Percentiles rank a stretch among this genome's conserved stretches.
Conservation (phyloP, 1,284 basidiomycete species). For the Macrocystidia cucumis region DNA sequence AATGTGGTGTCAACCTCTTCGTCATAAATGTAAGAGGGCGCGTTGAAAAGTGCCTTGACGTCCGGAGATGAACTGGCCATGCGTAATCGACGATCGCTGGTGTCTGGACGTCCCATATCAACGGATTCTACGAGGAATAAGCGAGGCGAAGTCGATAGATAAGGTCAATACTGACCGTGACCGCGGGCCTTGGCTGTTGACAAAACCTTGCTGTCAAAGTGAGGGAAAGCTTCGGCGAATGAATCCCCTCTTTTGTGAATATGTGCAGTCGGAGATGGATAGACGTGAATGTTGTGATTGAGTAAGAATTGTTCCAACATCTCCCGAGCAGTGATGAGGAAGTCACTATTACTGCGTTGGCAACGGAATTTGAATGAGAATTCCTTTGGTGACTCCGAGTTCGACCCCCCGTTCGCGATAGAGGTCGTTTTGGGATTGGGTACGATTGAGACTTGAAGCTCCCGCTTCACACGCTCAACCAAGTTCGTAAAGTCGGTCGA, state of each 20-base stretch:
- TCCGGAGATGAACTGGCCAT: constrained; percentile 87
- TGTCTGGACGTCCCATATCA: constrained; percentile 63
- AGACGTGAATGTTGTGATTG: constrained; percentile 76
- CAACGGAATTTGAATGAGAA: constrained; percentile 95
- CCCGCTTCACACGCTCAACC: constrained; percentile 86
- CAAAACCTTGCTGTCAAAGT: constrained; percentile 93
- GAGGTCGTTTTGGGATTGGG: constrained; percentile 65
- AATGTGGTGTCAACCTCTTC: constrained; percentile 56
- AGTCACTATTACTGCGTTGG: constrained; percentile 91
- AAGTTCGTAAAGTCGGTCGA: constrained; percentile 81
- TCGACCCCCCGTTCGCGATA: constrained; percentile 25
- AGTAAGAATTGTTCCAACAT: constrained; percentile 90
- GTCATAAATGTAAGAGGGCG: constrained; percentile 69
- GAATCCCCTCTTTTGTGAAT: constrained; percentile 83
- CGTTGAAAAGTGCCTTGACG: constrained; percentile 92
- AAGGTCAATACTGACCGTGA: constrained; percentile 40
- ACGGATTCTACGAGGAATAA: constrained; percentile 50
- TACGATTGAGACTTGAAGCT: constrained; percentile 85
- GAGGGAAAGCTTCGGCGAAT: constrained; percentile 92
- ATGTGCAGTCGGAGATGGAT: constrained; percentile 65
- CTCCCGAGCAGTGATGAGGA: constrained; percentile 83
- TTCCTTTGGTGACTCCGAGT: constrained; percentile 52
- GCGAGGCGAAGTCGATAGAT: constrained; percentile 2
- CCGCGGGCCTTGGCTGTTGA: constrained; percentile 64
- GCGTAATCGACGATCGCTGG: constrained; percentile 69